phyloP scores from a whole-genome alignment of 371 early-diverging fungal species.

The Capillidium rhysosporum region DNA sequence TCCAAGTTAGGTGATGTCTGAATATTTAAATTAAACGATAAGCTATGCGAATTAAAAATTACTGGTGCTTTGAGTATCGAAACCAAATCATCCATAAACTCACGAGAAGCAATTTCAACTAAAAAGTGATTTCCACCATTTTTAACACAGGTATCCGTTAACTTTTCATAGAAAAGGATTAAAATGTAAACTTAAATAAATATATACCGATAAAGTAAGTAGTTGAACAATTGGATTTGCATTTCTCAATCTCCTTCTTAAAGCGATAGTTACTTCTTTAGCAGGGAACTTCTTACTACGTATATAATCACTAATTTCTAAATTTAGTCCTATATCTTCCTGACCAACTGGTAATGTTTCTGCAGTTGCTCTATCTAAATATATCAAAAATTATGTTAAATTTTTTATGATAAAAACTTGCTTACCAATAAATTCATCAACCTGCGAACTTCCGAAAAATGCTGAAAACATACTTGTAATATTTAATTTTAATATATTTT shows the following conservation, averaged over 20 bases:
- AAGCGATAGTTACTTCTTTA: conserved; percentile 46
- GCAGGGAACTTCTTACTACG: conserved; percentile 62
- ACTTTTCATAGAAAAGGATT: conserved; percentile 16
- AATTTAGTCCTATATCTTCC: conserved; percentile 56
- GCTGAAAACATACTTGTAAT: conserved; percentile 9
- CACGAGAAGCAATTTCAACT: conserved; percentile 64
- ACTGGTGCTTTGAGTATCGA: conserved; percentile 38
- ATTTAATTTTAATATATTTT: not conserved
- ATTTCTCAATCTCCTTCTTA: conserved; percentile 58
- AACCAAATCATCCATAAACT: conserved; percentile 68
- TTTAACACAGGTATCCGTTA: conserved; percentile 82
- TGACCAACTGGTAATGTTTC: conserved; percentile 68
- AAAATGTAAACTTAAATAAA: not conserved
- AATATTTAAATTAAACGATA: not conserved
- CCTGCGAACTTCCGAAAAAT: conserved; percentile 14
- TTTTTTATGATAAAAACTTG: not conserved
- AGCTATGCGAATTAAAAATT: conserved; percentile 8
- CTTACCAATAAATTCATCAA: conserved; percentile 32
- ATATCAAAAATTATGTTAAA: not conserved
- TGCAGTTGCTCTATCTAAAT: conserved; percentile 63
- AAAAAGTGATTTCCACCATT: conserved; percentile 77
- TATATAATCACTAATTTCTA: conserved; percentile 81
- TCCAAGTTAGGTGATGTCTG: conserved; percentile 12
- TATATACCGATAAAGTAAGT: conserved; percentile 53
- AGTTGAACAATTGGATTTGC: conserved; percentile 87